Conservation (phyloP, 805 yeast species). For the Zygosaccharomyces bailii region DNA sequence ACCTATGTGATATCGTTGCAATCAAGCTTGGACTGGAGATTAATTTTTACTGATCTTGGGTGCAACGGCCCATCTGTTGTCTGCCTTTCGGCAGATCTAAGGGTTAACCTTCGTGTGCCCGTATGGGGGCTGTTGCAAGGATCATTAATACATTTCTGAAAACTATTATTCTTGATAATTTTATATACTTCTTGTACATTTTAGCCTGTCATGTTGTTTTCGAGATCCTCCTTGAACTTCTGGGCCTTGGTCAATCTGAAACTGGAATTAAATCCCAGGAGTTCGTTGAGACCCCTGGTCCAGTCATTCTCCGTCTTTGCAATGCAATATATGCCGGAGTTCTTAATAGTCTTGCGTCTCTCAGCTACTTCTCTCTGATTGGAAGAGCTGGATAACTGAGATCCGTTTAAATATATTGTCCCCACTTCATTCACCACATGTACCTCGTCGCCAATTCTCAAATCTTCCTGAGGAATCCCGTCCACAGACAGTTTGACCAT, state of each 20-base stretch:
- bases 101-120: constrained; percentile 75
- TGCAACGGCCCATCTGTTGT: constrained; percentile 62
- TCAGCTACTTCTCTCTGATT: constrained; percentile 17
- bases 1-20: constrained; percentile 50
- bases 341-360: constrained; percentile 23
- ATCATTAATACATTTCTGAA: constrained; percentile 38
- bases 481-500: constrained; percentile 69
- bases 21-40: constrained; percentile 57
- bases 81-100: constrained; percentile 47
- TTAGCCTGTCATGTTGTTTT: constrained; percentile 9
- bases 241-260: constrained; percentile 48
- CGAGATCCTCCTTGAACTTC: constrained; percentile 9
- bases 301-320: constrained; percentile 82
- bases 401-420: constrained; percentile 52
- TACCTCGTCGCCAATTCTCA: constrained; percentile 74
- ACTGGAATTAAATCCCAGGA: constrained; percentile 83
- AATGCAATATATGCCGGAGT: constrained; percentile 80
- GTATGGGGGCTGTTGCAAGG: constrained; percentile 63
- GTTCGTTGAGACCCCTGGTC: constrained; percentile 84
- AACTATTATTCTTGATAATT: constrained; percentile 8
- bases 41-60: constrained; percentile 60
- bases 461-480: constrained; percentile 70
- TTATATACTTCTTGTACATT: not conserved
- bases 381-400: constrained; percentile 42
- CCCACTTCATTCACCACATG: constrained; percentile 67